Conservation (phyloP, 225 moss, liverwort and hornwort species). For the Rhytidiadelphus loreus region DNA sequence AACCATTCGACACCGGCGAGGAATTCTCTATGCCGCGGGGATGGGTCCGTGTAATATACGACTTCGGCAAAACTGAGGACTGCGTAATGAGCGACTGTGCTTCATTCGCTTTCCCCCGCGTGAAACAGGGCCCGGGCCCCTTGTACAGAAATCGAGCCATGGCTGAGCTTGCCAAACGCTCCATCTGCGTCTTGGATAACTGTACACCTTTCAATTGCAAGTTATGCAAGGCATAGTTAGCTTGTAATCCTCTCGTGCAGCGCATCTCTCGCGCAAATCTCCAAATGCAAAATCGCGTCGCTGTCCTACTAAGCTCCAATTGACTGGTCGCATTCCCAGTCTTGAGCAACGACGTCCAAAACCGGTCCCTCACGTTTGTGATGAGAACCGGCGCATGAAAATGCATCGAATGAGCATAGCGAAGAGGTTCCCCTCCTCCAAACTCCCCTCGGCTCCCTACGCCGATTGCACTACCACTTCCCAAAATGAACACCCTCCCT, state of each 20-base stretch:
- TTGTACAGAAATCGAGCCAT: conserved; percentile 35
- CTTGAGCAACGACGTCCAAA: not conserved
- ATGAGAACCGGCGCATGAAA: conserved; percentile 15
- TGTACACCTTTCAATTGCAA: conserved; percentile 31
- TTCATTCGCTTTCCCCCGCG: not conserved
- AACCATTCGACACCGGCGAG: conserved; percentile 1
- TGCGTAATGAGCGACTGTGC: not conserved
- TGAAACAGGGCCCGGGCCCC: not conserved
- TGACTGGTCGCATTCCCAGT: conserved; percentile 14
- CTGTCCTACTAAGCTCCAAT: not conserved
- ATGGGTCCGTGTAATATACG: not conserved
- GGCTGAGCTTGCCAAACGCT: conserved; percentile 29
- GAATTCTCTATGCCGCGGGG: not conserved
- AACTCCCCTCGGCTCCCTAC: not conserved
- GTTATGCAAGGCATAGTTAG: conserved; percentile 25
- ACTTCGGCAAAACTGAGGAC: conserved; percentile 4
- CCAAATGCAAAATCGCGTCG: not conserved
- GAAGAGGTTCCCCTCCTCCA: conserved; percentile 4
- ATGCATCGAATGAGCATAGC: conserved; percentile 19
- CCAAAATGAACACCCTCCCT: not conserved
- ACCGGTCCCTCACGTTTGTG: conserved; percentile 9
- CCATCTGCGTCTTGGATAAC: conserved; percentile 37
- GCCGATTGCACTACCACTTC: not conserved
- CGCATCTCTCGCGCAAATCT: conserved; percentile 20
- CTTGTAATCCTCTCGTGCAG: conserved; percentile 21